These are phyloP conservation scores for Saccharomycopsis schoenii DNA, from an alignment of 805 yeast genomes.

Conservation along the genomic window DNA sequence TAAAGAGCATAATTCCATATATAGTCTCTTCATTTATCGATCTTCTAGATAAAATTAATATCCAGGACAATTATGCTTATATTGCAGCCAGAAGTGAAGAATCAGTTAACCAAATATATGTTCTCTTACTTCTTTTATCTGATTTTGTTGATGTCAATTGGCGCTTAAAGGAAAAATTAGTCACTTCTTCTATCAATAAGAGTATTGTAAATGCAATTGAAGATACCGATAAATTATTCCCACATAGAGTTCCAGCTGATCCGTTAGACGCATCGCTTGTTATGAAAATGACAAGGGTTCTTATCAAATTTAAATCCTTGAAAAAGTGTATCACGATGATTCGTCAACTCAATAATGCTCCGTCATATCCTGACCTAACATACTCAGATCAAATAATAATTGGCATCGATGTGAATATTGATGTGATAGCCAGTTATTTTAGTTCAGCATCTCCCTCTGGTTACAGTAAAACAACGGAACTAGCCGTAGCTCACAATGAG, in stretches of 20 bases:
- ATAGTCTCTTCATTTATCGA: constrained; percentile 7
- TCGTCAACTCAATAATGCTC: constrained; percentile 11
- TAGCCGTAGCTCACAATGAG: constrained; percentile 7
- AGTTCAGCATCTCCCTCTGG: constrained; percentile 12
- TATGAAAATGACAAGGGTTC: constrained; percentile 4
- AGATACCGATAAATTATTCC: constrained; percentile 16
- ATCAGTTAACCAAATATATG: constrained; percentile 10
- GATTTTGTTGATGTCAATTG: constrained; percentile 18
- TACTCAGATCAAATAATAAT: constrained; percentile 13
- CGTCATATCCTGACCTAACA: constrained; percentile 13
- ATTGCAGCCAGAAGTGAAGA: constrained; percentile 13
- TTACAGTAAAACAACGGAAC: constrained; percentile 11
- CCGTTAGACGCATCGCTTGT: constrained; percentile 8
- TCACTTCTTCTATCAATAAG: constrained; percentile 1
- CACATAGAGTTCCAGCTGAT: constrained; percentile 16
- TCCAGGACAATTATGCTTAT: constrained; percentile 7
- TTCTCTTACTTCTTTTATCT: constrained; percentile 3
- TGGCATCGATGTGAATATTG: constrained; percentile 16
- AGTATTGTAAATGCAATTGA: constrained; percentile 3
- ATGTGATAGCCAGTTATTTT: constrained; percentile 12
- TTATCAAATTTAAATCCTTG: constrained; percentile 13
- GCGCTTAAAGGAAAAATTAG: constrained; percentile 13
- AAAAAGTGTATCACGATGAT: constrained; percentile 10
- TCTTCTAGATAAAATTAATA: constrained; percentile 8
- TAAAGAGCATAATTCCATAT: constrained; percentile 5